phyloP scores from a whole-genome alignment of 768 basidiomycete genomes.

The Stropharia rugosoannulata region DNA sequence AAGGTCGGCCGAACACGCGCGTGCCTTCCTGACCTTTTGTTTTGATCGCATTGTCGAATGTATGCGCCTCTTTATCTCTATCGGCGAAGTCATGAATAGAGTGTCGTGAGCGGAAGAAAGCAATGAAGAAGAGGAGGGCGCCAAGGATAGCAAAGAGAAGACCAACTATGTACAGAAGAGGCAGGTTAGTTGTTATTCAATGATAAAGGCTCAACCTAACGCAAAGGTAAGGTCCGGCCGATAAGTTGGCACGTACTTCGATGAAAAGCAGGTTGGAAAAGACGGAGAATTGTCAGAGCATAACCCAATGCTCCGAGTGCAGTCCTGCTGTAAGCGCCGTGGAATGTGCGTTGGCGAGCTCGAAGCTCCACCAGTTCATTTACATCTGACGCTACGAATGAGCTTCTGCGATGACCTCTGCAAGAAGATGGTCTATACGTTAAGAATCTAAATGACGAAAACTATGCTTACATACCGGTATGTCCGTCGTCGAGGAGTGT shows the following conservation, averaged over 20 bases:
- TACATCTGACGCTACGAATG: constrained; percentile 52
- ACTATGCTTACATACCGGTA: constrained; percentile 13
- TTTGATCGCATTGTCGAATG: constrained; percentile 38
- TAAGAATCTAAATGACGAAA: neutral
- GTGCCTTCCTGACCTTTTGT: constrained; percentile 62
- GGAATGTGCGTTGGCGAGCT: constrained; percentile 79
- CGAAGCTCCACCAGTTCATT: constrained; percentile 72
- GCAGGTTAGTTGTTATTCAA: neutral
- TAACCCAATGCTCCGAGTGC: constrained; percentile 76
- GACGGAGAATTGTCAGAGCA: constrained; percentile 68
- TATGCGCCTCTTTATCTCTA: constrained; percentile 33
- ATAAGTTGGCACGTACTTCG: constrained; percentile 47
- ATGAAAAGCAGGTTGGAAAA: constrained; percentile 78
- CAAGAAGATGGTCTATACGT: neutral
- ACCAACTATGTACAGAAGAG: constrained; percentile 38
- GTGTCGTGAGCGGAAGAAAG: constrained; percentile 62
- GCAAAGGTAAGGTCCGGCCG: neutral
- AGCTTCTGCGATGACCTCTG: constrained; percentile 38
- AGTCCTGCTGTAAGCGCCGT: constrained; percentile 78
- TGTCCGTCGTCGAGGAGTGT: constrained; percentile 2
- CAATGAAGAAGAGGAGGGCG: constrained; percentile 52
- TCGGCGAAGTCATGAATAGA: constrained; percentile 81
- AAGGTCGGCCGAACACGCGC: constrained; percentile 73
- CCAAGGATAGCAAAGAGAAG: constrained; percentile 66
- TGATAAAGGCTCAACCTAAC: neutral